A percentile compares a stretch with the other conserved stretches of the same genome.
Conservation (phyloP, 768 basidiomycete genomes). For the Suillus plorans region DNA sequence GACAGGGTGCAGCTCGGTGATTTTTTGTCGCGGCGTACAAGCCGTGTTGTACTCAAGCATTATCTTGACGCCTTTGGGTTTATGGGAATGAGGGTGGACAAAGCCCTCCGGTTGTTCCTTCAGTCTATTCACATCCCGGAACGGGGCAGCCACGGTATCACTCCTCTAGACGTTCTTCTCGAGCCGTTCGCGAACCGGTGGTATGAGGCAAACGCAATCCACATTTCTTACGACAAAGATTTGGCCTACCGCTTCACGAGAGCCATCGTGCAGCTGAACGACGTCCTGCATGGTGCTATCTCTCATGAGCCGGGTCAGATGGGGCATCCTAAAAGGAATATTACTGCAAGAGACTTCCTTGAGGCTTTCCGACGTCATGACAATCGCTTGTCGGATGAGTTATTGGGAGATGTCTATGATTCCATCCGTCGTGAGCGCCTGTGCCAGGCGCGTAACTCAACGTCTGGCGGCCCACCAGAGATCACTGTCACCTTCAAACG, state of each 20-base stretch:
- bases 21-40: slow-evolving; percentile 73
- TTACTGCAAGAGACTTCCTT: slow-evolving; percentile 78
- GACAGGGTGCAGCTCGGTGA: slow-evolving; percentile 83
- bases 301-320: slow-evolving; percentile 59
- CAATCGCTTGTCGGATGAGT: slow-evolving; percentile 70
- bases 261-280: slow-evolving; percentile 86
- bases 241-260: slow-evolving; percentile 74
- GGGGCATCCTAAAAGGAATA: slow-evolving; percentile 52
- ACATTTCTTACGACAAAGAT: slow-evolving; percentile 81
- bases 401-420: slow-evolving; percentile 74
- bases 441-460: slow-evolving; percentile 61
- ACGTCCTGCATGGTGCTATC: slow-evolving; percentile 77
- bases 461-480: slow-evolving; percentile 42
- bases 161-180: slow-evolving; percentile 58
- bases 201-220: slow-evolving; percentile 83
- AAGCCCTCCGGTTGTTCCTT: slow-evolving; percentile 86
- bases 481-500: slow-evolving; percentile 70
- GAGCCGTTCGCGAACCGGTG: slow-evolving; percentile 85
- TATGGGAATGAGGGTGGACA: slow-evolving; percentile 78
- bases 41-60: slow-evolving; percentile 73
- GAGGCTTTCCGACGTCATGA: slow-evolving; percentile 83
- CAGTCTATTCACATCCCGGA: slow-evolving; percentile 72
- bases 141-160: slow-evolving; percentile 32
- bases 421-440: slow-evolving; percentile 74
- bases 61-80: slow-evolving; percentile 91